Percentiles rank a stretch among this genome's conserved stretches.
These are phyloP conservation scores for Aspergillus clavatus DNA, from an alignment of 2,329 filamentous ascomycete genomes.

Conservation along the genomic window DNA sequence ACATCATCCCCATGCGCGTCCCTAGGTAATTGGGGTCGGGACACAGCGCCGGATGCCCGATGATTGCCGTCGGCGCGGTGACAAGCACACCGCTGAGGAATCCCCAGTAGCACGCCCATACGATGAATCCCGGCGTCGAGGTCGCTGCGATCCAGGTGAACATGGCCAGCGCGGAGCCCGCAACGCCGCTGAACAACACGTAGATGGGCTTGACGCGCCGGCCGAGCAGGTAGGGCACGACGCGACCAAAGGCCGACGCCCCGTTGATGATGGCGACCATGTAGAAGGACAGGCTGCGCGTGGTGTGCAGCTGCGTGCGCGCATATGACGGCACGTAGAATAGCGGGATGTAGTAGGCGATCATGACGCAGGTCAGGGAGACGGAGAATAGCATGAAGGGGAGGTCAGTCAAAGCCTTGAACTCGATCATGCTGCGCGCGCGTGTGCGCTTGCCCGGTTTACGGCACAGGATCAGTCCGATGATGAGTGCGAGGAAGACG, in stretches of 20 bases:
- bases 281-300: constrained; percentile 43
- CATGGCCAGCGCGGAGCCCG: constrained; percentile 26
- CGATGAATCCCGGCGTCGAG: constrained; percentile 22
- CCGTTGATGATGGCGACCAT: constrained; percentile 51
- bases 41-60: constrained; percentile 27
- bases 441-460: constrained; percentile 34
- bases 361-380: constrained; percentile 44
- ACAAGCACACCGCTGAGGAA: constrained; percentile 28
- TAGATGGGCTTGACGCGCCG: constrained; percentile 23
- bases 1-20: constrained; percentile 33
- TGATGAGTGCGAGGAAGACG: constrained; percentile 35
- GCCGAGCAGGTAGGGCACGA: constrained; percentile 44
- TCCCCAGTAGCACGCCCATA: constrained; percentile 31
- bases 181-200: constrained; percentile 17
- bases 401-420: constrained; percentile 35
- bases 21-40: constrained; percentile 24
- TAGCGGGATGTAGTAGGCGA: constrained; percentile 46
- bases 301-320: constrained; percentile 43
- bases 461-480: constrained; percentile 35
- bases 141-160: constrained; percentile 30
- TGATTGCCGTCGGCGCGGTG: constrained; percentile 27
- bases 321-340: constrained; percentile 44
- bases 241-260: constrained; percentile 46
- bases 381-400: constrained; percentile 42
- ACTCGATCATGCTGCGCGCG: constrained; percentile 39